Evolutionary conservation across 139 green algal species (phyloP).

Genomic region (Pleodorina starrii): DNA sequence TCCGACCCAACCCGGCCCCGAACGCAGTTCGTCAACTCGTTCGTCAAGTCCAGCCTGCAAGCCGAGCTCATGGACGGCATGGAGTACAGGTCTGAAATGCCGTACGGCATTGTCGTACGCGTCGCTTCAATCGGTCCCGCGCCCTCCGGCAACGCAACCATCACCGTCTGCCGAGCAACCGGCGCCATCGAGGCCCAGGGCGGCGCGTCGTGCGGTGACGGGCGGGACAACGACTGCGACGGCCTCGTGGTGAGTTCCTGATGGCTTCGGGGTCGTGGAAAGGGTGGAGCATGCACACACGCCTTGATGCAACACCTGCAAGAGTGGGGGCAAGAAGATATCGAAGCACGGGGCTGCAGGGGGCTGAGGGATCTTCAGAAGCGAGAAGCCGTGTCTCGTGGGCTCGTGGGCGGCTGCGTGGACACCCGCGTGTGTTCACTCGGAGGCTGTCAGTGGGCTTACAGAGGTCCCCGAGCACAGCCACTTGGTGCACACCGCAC

Average conservation of each 20-base stretch:
- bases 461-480: no score
- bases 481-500: no score
- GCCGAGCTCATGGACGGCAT: background rate
- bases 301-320: background rate
- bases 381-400: background rate
- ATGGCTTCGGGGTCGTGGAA: background rate
- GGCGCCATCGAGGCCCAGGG: background rate
- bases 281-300: background rate
- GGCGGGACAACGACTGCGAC: slow-evolving; percentile 11
- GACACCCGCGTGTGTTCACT: background rate
- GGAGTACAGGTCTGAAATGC: background rate
- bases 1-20: no score
- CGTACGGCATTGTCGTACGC: background rate
- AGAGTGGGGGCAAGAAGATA: background rate
- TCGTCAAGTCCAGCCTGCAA: background rate
- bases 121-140: background rate
- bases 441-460: no score
- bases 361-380: background rate
- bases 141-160: background rate
- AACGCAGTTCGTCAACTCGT: background rate
- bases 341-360: background rate
- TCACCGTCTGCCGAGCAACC: background rate
- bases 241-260: background rate
- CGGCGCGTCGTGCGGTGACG: background rate
- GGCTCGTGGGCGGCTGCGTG: background rate